Base-by-base conservation (phyloP, 2,329 filamentous ascomycete genomes). In the Incumbomyces delicatus region DNA sequence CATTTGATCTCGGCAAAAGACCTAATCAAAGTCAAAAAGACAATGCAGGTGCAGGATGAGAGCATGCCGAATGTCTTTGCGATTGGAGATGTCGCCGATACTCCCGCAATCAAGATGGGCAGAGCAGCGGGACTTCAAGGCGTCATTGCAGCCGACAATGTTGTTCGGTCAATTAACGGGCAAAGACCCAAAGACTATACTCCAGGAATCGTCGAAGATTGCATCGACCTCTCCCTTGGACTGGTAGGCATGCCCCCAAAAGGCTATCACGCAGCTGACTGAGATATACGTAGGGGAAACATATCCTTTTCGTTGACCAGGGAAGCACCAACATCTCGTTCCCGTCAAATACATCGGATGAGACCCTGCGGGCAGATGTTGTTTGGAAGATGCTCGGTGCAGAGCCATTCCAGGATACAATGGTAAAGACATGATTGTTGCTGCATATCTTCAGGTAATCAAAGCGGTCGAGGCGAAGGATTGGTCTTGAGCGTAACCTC, bases 41-140 rank as follows among this genome's bases (percentile, higher is more conserved):
- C 74, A 0, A 65, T 84, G 29, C 79, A 83, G 50, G 64, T 84
- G 12, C 57, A 61, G 6, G 72, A 76, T 53, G 61, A 67, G 1
- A 48, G 51, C 0, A 42, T 45, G 20, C 66, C 70, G 1, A 71
- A 78, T 50, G 66, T 83, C 2, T 84, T 79, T 54, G 75, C 74
- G 1, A 72, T 77, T n/a, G 81, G 81, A 14, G 80, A 84, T 51
- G 76, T 85, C 3, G 73, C 77, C 3, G 74, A 76, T 20, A 61
- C 61, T 4, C 67, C 69, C 1, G 65, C 66, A 0, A 61, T 65
- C 31, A 73, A 71, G 5, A 80, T 80, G 57, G 76, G 73, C 0
- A 68, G 78, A 8, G 71, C 76, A 0, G 76, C 75, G 0, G 66
- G 67, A 37, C 64, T 67, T 10, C 80, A 83, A 55, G 75, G 73